These are phyloP conservation scores for Malassezia sp. DNA, from an alignment of 1,284 basidiomycete genomes.

Conservation along the genomic window DNA sequence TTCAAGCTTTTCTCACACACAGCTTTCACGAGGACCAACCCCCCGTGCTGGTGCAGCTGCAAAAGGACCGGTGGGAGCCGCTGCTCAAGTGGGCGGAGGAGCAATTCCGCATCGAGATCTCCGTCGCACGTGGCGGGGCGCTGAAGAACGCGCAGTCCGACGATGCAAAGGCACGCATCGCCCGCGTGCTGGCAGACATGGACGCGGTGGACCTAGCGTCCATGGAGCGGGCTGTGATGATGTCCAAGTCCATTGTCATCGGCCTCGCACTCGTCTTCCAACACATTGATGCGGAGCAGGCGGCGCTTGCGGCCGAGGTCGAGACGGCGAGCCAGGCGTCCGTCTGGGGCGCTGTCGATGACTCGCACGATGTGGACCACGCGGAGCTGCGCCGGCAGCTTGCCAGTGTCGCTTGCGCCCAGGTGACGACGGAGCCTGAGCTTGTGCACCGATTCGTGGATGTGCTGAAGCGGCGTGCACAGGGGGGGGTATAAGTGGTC, in stretches of 20 bases:
- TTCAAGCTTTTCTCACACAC: no score
- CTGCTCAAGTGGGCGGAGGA: conserved; percentile 69
- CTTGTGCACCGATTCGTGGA: conserved; percentile 8
- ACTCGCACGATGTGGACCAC: conserved; percentile 67
- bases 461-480: conserved; percentile 12
- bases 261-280: conserved; percentile 70
- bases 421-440: conserved; percentile 9
- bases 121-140: conserved; percentile 20
- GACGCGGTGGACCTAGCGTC: conserved; percentile 49
- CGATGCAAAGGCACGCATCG: conserved; percentile 15
- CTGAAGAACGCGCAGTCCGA: conserved; percentile 21
- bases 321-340: conserved; percentile 92
- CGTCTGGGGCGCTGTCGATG: conserved; percentile 96
- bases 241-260: conserved; percentile 83
- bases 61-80: conserved; percentile 80
- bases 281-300: conserved; percentile 61
- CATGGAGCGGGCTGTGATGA: conserved; percentile 79
- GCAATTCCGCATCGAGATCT: conserved; percentile 51
- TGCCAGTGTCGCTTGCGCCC: conserved; percentile 46
- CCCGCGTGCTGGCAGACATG: conserved; percentile 14
- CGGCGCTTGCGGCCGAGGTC: conserved; percentile 72
- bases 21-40: conserved; percentile 78
- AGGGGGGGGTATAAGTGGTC: no score
- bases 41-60: conserved; percentile 62
- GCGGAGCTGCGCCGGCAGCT: conserved; percentile 80